Base-by-base conservation (phyloP, 768 basidiomycete species). In the Leccinum disarticulatum region DNA sequence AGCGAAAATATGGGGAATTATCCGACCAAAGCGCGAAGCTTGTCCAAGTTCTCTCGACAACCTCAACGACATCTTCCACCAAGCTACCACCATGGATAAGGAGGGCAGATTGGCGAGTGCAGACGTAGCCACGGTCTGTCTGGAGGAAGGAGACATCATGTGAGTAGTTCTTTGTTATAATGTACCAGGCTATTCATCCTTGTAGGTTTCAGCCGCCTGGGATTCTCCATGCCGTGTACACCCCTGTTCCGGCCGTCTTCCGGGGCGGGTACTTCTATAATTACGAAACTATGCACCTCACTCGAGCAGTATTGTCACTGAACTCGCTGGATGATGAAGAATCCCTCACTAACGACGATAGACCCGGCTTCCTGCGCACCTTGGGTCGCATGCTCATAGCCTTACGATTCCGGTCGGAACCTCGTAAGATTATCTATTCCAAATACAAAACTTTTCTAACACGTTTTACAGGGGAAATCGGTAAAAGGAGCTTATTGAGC, bases 231-330 rank as follows among this genome's bases (percentile, higher is more conserved):
- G 1, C 0, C 0, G 48, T 62, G 15, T 59, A 54, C 4, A 59
- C 57, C 1, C 56, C 43, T 0, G 27, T 57, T 3, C 31, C 38
- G 1, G 31, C 54, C 0, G 30, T 58, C 1, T 58, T 62, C 43
- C 54, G 2, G 1, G 36, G 60, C 0, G 54, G 50, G 0, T 58
- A 56, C 2, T 64, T 64, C 8, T 64, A 55, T 25, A 53, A 43
- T 10, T 58, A 58, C 3, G 13, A 61, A 0, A 61, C 22, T 0
- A 62, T 64, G 49, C 63, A 64, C 13, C 30, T 57, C 0, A 61
- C 53, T 0, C 13, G 35, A 0, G 25, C 13, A 0, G 51, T n/a
- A 6, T 27, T 56, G 0, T 68, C 1, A 3, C 6, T 47, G 46
- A 25, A 13, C 4, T 47, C 15, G 27, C 27, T 28, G 27, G 22